phyloP scores from a whole-genome alignment of 495 filamentous ascomycete genomes.

The Oidiodendron maius region DNA sequence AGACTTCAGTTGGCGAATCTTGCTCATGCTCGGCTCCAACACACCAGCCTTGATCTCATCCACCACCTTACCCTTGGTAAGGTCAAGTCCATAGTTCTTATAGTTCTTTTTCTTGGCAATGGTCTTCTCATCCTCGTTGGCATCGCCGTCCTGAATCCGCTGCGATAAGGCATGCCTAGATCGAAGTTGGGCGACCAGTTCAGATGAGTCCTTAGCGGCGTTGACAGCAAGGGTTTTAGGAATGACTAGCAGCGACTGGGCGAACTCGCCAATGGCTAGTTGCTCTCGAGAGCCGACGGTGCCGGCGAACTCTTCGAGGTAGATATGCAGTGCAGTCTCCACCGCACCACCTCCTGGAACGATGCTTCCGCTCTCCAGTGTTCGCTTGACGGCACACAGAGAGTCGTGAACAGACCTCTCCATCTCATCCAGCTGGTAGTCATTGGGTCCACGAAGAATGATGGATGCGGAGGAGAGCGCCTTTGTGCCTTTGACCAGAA shows the following conservation, averaged over 20 bases:
- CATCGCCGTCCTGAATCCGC: constrained; percentile 74
- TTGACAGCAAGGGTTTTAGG: constrained; percentile 97
- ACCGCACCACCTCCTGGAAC: constrained; percentile 95
- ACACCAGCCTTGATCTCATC: constrained; percentile 94
- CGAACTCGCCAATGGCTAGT: constrained; percentile 96
- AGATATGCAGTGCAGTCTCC: constrained; percentile 98
- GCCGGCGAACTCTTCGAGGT: constrained; percentile 98
- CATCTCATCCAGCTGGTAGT: constrained; percentile 98
- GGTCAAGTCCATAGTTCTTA: constrained; percentile 94
- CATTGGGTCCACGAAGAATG: constrained; percentile 92
- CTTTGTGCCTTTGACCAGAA: constrained; percentile 93
- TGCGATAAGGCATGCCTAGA: constrained; percentile 92
- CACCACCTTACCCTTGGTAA: constrained; percentile 83
- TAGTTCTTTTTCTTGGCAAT: constrained; percentile 91
- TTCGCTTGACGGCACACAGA: constrained; percentile 92
- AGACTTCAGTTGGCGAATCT: constrained; percentile 96
- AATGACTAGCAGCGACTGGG: constrained; percentile 86
- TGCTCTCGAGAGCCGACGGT: constrained; percentile 97
- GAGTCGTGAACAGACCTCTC: constrained; percentile 97
- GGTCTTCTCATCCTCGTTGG: constrained; percentile 79
- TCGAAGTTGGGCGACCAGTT: constrained; percentile 92
- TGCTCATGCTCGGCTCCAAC: constrained; percentile 96
- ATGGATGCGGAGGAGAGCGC: constrained; percentile 90
- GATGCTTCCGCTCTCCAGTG: constrained; percentile 92
- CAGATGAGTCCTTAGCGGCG: constrained; percentile 90